Conservation (phyloP, 768 basidiomycete genomes). For the Sutorius australiensis region DNA sequence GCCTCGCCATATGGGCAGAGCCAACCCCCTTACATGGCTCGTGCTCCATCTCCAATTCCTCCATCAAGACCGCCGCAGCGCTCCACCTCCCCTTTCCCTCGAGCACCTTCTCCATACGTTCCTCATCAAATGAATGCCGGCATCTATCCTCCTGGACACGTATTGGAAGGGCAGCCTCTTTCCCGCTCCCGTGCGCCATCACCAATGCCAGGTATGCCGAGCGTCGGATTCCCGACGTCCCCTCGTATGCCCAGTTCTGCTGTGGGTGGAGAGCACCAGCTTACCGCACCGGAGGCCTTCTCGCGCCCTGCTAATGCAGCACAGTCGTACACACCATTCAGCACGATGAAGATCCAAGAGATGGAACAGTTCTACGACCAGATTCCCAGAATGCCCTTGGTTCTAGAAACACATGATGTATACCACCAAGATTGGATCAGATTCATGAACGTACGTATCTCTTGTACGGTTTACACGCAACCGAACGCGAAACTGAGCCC, state of each 20-base stretch:
- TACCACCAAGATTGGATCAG: slow-evolving; percentile 77
- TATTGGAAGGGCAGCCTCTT: slow-evolving; percentile 52
- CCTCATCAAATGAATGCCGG: slow-evolving; percentile 20
- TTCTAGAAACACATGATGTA: slow-evolving; percentile 73
- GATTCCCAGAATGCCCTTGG: slow-evolving; percentile 67
- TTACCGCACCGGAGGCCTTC: slow-evolving; percentile 69
- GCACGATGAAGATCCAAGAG: slow-evolving; percentile 65
- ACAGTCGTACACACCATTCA: slow-evolving; percentile 66
- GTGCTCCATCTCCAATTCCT: slow-evolving; percentile 31
- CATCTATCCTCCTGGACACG: slow-evolving; percentile 56
- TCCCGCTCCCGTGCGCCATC: slow-evolving; percentile 45
- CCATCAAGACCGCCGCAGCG: slow-evolving; percentile 20
- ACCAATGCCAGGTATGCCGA: slow-evolving; percentile 47
- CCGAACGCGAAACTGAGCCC: neutral
- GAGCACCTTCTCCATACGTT: slow-evolving; percentile 29
- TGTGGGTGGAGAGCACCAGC: slow-evolving; percentile 33
- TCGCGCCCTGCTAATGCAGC: slow-evolving; percentile 66
- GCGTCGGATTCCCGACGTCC: slow-evolving; percentile 25
- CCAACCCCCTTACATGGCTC: slow-evolving; percentile 24
- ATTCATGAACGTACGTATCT: slow-evolving; percentile 60
- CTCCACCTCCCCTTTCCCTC: slow-evolving; percentile 31
- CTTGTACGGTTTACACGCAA: neutral
- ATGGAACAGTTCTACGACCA: slow-evolving; percentile 71
- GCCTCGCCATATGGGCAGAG: slow-evolving; percentile 30
- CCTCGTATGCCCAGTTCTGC: slow-evolving; percentile 25